Evolutionary conservation across 768 basidiomycete genomes (phyloP), one percentile per base, ranked within the genome.

Genomic region (Cubamyces sp.): DNA sequence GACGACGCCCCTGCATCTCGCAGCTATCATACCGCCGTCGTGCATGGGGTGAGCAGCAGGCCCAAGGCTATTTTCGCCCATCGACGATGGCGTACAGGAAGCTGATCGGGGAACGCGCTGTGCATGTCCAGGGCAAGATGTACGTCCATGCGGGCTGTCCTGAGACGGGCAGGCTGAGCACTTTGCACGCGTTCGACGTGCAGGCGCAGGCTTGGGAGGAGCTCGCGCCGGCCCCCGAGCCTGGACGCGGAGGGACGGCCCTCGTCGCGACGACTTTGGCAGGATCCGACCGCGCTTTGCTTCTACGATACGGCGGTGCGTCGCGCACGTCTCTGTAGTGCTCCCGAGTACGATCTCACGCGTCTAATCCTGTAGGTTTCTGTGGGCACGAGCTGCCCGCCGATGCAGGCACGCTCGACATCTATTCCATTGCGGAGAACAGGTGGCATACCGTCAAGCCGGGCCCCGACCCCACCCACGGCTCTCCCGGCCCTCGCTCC

Each of bases 101-200:
- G 57, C 48, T 51, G 15, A 51, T 54, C 28, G 16, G 1, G 2
- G 2, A 30, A 3, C 28, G 28, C 28, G 28, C 3, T 30, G 28
- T 30, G 4, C 28, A 30, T 23, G 4, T 21, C 18, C 64, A 78
- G 76, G 70, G 60, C 16, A 73, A 64, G 25, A 56, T 78, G 14
- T 78, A 75, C 66, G 64, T 79, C 3, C 81, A 80, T 57, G 79
- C 78, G 1, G 79, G 78, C 14, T 80, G 79, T 46, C 79, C 78
- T 0, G 53, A 67, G 0, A 64, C 69, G 15, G 79, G 79, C 12
- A 74, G 79, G 25, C 71, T 78, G 5, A 54, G 66, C 15, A 67
- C 73, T 3, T 64, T 80, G 30, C 76, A 79, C 57, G 68, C 75
- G 14, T 74, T 76, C 65, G 69, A 75, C 54, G 55, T 76, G 42